These are phyloP conservation scores for Talaromyces atroroseus DNA, from an alignment of 2,329 filamentous ascomycete genomes.

Conservation along the genomic window DNA sequence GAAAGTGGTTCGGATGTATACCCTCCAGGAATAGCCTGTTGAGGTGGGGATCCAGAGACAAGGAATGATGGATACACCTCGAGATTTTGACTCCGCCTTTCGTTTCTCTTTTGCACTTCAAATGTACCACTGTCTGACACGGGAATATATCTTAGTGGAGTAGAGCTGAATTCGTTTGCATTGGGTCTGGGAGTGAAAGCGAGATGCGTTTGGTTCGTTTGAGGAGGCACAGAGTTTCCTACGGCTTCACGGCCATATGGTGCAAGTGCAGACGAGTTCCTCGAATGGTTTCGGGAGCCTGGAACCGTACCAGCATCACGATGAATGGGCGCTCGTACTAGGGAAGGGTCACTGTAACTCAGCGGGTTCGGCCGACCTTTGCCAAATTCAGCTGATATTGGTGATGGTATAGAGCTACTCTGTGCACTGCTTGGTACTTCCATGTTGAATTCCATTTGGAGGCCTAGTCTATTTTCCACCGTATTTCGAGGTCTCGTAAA, in stretches of 20 bases:
- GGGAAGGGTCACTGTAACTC: constrained; percentile 28
- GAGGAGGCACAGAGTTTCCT: background rate
- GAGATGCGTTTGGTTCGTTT: background rate
- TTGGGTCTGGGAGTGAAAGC: background rate
- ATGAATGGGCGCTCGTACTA: constrained; percentile 18
- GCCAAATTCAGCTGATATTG: constrained; percentile 25
- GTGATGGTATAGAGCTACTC: constrained; percentile 23
- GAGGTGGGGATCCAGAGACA: constrained; percentile 29
- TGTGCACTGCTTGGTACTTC: constrained; percentile 25
- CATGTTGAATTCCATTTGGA: constrained; percentile 25
- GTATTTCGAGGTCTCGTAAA: constrained; percentile 14
- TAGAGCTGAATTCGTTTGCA: background rate
- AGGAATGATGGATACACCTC: constrained; percentile 28
- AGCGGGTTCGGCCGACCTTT: constrained; percentile 24
- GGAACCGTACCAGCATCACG: constrained; percentile 22
- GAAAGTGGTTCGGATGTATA: constrained; percentile 26
- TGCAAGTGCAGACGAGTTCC: constrained; percentile 14
- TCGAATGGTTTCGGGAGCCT: constrained; percentile 22
- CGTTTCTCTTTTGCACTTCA: background rate
- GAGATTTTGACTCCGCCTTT: background rate
- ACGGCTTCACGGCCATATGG: background rate
- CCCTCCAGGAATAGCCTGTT: constrained; percentile 19
- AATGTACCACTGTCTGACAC: background rate
- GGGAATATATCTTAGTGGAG: background rate
- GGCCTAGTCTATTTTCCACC: constrained; percentile 12